Evolutionary conservation across 331 rosid genomes (phyloP).

Genomic region (Acacia pycnantha): DNA sequence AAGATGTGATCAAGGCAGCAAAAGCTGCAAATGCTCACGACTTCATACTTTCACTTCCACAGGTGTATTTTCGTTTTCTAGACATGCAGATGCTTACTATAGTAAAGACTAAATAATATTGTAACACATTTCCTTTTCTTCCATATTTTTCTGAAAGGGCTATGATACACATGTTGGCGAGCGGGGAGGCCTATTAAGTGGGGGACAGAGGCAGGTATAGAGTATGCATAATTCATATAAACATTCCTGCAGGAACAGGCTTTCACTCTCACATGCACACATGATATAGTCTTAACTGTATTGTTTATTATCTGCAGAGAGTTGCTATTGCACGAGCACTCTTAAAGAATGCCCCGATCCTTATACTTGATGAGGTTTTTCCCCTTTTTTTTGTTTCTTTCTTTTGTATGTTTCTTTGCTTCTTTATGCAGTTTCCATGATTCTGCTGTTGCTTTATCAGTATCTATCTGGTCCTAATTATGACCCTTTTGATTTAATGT

Average conservation of each 20-base stretch:
- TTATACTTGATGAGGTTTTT: conserved; percentile 88
- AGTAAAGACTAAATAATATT: neutral
- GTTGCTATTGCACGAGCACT: conserved; percentile 90
- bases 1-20: conserved; percentile 93
- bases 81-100: conserved; percentile 14
- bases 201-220: conserved; percentile 95
- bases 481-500: conserved; percentile 1
- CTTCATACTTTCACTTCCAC: conserved; percentile 90
- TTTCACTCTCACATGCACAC: conserved; percentile 4
- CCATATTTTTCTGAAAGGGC: conserved; percentile 52
- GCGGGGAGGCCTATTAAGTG: conserved; percentile 94
- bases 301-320: conserved; percentile 59
- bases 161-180: conserved; percentile 95
- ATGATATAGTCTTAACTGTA: conserved; percentile 25
- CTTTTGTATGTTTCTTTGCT: neutral
- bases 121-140: conserved; percentile 13
- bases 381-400: neutral
- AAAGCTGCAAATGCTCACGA: conserved; percentile 99
- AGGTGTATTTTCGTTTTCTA: conserved; percentile 48
- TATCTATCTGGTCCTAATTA: neutral
- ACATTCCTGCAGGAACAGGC: neutral
- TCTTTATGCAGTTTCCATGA: conserved; percentile 22
- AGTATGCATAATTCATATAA: conserved; percentile 5
- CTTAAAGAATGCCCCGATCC: conserved; percentile 83
- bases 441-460: neutral